Conservation (phyloP, 1,284 basidiomycete species). For the Microbotryum lychnidis-dioicae region DNA sequence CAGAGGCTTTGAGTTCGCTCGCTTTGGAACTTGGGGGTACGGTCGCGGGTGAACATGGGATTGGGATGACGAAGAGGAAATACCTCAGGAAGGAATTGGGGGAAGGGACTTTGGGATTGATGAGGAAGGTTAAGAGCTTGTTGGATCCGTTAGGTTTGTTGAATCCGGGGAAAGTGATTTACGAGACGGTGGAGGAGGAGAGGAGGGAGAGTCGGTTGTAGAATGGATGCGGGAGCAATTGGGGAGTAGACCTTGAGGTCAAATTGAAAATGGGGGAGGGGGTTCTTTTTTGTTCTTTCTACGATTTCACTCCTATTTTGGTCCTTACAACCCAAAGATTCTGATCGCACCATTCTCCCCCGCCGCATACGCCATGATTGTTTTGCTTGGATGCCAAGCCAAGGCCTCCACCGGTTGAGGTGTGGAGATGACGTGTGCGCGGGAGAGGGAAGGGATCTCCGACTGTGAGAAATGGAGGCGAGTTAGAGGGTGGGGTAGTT, state of each 20-base stretch:
- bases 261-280: too few relatives aligned
- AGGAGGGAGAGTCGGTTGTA: too few relatives aligned
- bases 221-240: too few relatives aligned
- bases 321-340: neutral
- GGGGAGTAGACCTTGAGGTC: too few relatives aligned
- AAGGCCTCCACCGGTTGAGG: constrained; percentile 5
- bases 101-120: constrained; percentile 62
- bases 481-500: neutral
- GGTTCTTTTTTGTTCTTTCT: too few relatives aligned
- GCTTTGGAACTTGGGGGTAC: constrained; percentile 23
- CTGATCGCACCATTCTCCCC: constrained; percentile 9
- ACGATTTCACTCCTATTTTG: too few relatives aligned
- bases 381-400: constrained; percentile 27
- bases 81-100: constrained; percentile 65
- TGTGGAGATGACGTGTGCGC: constrained; percentile 7
- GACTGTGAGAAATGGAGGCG: neutral
- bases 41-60: constrained; percentile 58
- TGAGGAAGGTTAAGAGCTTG: constrained; percentile 65
- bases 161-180: constrained; percentile 62
- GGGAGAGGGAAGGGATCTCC: constrained; percentile 2
- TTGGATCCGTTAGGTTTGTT: constrained; percentile 68
- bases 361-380: constrained; percentile 25
- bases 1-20: constrained; percentile 19
- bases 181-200: neutral
- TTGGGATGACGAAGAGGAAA: constrained; percentile 54